A percentile compares a stretch with the other conserved stretches of the same genome.
Evolutionary conservation across 805 yeast species (phyloP).

Genomic region (Clavispora carvajalis): DNA sequence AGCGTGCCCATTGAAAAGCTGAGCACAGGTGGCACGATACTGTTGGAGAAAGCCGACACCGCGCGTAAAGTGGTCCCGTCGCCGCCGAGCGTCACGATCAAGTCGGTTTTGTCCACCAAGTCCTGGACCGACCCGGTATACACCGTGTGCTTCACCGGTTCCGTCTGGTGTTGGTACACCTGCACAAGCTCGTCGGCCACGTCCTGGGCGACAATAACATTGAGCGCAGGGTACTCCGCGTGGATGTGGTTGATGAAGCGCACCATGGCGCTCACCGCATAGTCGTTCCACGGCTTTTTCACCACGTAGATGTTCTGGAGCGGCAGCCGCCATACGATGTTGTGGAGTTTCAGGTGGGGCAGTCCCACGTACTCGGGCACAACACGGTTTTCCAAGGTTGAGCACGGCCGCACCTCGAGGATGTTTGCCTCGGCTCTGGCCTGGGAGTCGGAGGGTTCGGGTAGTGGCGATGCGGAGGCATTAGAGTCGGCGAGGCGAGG

Average conservation of each 20-base stretch:
- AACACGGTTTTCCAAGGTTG: constrained; percentile 9
- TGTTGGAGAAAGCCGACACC: constrained; percentile 68
- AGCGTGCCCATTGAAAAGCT: constrained; percentile 87
- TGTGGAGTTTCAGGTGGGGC: constrained; percentile 56
- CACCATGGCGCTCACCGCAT: constrained; percentile 62
- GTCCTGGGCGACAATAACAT: constrained; percentile 71
- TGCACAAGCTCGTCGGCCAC: constrained; percentile 63
- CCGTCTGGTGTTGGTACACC: constrained; percentile 4
- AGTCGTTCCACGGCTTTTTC: constrained; percentile 75
- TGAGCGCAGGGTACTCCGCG: constrained; percentile 60
- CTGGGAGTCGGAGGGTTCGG: no score
- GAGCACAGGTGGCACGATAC: constrained; percentile 80
- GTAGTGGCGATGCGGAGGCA: no score
- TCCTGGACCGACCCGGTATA: constrained; percentile 57
- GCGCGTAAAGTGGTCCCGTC: constrained; percentile 91
- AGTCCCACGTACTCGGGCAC: constrained; percentile 50
- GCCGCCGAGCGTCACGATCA: constrained; percentile 88
- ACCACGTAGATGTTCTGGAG: constrained; percentile 72
- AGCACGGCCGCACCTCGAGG: constrained; percentile 5
- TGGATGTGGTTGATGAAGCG: constrained; percentile 59
- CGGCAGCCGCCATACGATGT: constrained; percentile 66
- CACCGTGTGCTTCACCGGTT: constrained; percentile 17
- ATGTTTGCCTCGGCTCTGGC: not conserved
- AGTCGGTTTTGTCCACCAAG: constrained; percentile 63
- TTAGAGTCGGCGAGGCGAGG: no score